These are phyloP conservation scores for Sordariomycetes sp. DNA, from an alignment of 2,329 filamentous ascomycete genomes.

Conservation along the genomic window DNA sequence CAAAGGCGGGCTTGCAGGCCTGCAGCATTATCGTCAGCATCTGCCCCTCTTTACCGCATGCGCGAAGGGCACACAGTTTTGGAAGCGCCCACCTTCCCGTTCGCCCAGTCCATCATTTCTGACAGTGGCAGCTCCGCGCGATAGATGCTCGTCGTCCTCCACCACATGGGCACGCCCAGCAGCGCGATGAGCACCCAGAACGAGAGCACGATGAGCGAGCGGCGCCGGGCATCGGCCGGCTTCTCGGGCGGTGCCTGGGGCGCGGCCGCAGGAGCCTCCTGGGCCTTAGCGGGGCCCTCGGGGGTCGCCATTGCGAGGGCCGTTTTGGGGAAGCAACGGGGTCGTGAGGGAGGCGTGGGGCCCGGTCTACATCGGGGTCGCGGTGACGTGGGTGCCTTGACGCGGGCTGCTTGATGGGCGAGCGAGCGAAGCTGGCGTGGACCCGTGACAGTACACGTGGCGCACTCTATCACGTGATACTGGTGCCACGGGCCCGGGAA, in stretches of 20 bases:
- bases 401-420: not conserved
- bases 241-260: constrained; percentile 63
- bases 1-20: constrained; percentile 81
- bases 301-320: not conserved
- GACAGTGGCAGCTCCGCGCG: constrained; percentile 71
- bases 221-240: constrained; percentile 51
- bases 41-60: not conserved
- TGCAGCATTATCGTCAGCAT: constrained; percentile 5
- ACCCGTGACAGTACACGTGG: not conserved
- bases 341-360: not conserved
- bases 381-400: not conserved
- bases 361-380: not conserved
- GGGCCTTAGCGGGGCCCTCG: not conserved
- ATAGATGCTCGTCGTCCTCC: constrained; percentile 86
- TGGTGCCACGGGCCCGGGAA: too few species aligned
- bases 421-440: not conserved
- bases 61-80: not conserved
- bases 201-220: constrained; percentile 65
- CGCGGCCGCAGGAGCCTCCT: constrained; percentile 6
- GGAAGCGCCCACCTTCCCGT: constrained; percentile 59
- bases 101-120: constrained; percentile 83
- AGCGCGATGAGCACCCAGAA: constrained; percentile 83
- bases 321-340: not conserved
- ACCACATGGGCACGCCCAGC: constrained; percentile 88
- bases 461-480: not conserved